These are phyloP conservation scores for Talaromyces liani DNA, from an alignment of 495 filamentous ascomycete genomes.

Conservation along the genomic window DNA sequence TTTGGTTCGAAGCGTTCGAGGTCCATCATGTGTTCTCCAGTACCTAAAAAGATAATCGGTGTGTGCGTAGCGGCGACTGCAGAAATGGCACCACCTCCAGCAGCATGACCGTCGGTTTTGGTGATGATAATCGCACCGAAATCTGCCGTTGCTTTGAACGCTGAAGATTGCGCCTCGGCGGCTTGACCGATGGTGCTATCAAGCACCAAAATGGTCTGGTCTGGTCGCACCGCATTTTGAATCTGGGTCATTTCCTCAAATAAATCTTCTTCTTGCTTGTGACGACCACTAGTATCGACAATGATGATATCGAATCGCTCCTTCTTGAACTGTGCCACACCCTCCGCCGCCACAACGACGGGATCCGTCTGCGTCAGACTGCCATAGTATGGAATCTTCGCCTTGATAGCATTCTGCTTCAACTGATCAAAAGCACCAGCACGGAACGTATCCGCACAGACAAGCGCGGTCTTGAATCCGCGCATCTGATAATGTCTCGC, in stretches of 20 bases:
- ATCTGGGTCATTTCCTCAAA: conserved; percentile 99
- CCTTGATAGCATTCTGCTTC: conserved; percentile 98
- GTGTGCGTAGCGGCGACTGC: conserved; percentile 95
- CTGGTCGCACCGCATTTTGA: conserved; percentile 79
- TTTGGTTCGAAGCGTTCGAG: conserved; percentile 88
- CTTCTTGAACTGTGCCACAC: conserved; percentile 98
- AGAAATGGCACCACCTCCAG: conserved; percentile 95
- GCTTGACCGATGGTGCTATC: conserved; percentile 95
- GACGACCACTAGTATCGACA: conserved; percentile 90
- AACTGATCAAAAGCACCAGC: conserved; percentile 97
- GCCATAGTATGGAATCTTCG: conserved; percentile 98
- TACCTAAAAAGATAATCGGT: conserved; percentile 95
- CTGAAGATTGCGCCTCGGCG: conserved; percentile 87
- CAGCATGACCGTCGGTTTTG: conserved; percentile 94
- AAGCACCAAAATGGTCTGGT: conserved; percentile 98
- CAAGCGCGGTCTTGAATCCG: conserved; percentile 89
- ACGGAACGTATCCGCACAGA: conserved; percentile 98
- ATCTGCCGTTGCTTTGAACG: conserved; percentile 96
- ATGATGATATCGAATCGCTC: conserved; percentile 98
- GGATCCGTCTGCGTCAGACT: conserved; percentile 94
- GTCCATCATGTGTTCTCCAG: conserved; percentile 94
- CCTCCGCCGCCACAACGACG: conserved; percentile 83
- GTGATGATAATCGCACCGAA: conserved; percentile 99
- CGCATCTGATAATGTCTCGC: conserved; percentile 90
- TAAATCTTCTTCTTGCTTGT: conserved; percentile 88